Evolutionary conservation across 805 yeast species (phyloP), one percentile per base, ranked within the genome.

Genomic region (Sugiyamaella boreocaroliniensis): DNA sequence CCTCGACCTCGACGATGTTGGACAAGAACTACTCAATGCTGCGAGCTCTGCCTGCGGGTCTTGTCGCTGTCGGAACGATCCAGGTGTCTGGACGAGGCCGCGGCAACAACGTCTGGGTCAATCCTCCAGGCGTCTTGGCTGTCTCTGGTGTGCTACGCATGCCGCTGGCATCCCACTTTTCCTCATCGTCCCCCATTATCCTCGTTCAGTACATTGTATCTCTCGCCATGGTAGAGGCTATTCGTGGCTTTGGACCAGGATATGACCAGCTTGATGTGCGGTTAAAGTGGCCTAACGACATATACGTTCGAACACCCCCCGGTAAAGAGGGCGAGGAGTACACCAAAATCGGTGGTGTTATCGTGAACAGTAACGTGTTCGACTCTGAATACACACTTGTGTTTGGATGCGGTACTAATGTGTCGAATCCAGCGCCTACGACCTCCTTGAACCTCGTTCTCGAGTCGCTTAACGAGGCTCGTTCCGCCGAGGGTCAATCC

Each of bases 261-360:
- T 88, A 83, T 64, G 83, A 81, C 18, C 84, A 81, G 45, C 68
- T 93, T 59, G 97, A 96, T 0, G 74, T 92, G 14, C 76, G 81
- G 48, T 76, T 93, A 55, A 93, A 93, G 66, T 93, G 99, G 99
- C 99, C 99, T 1, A 93, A 93, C 66, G 99, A 93, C 67, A 71
- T 93, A 12, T 93, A 88, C 64, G 81, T 85, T 3, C 65, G 81
- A 60, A 81, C 79, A 51, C 95, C 95, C 59, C 64, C 16, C 64
- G 64, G 2, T 41, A 45, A 18, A 54, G 57, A 40, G 48, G 43
- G 34, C 57, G 61, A 57, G 14, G 55, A 62, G 16, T 86, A 80
- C 66, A 79, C 80, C 16, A 92, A 92, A 64, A 78, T 90, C 8
- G 82, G 90, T 2, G 99, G 99, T 0, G 78, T 90, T 14, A 67